Conservation (phyloP, 2,329 filamentous ascomycete species). For the Neofusicoccum umdonicola region DNA sequence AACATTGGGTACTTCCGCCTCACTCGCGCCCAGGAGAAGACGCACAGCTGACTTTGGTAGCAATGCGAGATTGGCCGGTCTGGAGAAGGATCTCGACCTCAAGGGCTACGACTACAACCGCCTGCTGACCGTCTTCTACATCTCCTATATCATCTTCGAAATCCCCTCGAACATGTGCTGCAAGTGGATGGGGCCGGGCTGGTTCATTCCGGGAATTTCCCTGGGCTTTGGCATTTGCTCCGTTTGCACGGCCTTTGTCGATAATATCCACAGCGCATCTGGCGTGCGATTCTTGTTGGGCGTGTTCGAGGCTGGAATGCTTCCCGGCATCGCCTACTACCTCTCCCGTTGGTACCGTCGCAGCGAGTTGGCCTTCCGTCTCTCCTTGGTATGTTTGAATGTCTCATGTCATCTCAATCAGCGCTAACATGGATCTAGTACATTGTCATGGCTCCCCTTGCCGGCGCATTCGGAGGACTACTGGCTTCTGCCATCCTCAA, state of each 20-base stretch:
- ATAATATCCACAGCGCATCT: conserved; percentile 51
- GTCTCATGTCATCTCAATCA: too few species aligned
- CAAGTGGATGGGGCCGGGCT: conserved; percentile 70
- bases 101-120: conserved; percentile 66
- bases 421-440: conserved; percentile 40
- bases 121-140: conserved; percentile 67
- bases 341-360: conserved; percentile 70
- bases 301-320: conserved; percentile 69
- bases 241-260: conserved; percentile 64
- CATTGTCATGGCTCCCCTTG: conserved; percentile 68
- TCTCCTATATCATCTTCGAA: conserved; percentile 71
- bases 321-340: conserved; percentile 74
- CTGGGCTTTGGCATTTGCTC: conserved; percentile 62
- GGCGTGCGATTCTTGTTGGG: conserved; percentile 65
- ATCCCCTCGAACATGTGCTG: conserved; percentile 67
- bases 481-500: conserved; percentile 61
- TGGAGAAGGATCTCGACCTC: conserved; percentile 61
- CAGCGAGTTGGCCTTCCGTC: conserved; percentile 64
- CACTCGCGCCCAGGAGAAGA: too few species aligned
- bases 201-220: conserved; percentile 54
- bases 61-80: conserved; percentile 64
- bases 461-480: conserved; percentile 69
- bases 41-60: neutral
- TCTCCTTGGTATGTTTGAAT: conserved; percentile 47
- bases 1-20: conserved; percentile 59